A percentile compares a stretch with the other conserved stretches of the same genome.
phyloP scores from a whole-genome alignment of 805 yeast species.

The Cyberlindnera galapagoensis region DNA sequence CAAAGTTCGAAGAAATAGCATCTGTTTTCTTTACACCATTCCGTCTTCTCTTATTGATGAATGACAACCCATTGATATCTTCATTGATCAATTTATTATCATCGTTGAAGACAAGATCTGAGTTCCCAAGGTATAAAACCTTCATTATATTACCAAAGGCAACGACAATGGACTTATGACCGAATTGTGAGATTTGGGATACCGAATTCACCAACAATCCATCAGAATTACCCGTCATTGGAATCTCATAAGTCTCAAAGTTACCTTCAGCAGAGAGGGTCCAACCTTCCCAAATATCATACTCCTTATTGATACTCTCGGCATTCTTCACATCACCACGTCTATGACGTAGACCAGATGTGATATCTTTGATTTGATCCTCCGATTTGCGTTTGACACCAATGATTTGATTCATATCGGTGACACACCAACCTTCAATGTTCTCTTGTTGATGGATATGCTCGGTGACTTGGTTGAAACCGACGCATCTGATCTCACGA shows the following conservation, averaged over 20 bases:
- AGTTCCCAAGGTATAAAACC: conserved; percentile 69
- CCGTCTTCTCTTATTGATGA: conserved; percentile 45
- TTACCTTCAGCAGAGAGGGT: conserved; percentile 65
- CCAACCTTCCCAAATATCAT: conserved; percentile 74
- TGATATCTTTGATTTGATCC: conserved; percentile 14
- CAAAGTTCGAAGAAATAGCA: conserved; percentile 14
- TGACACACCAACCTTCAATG: conserved; percentile 74
- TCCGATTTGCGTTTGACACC: conserved; percentile 34
- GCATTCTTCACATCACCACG: conserved; percentile 6
- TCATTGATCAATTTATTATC: conserved; percentile 35
- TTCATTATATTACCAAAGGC: conserved; percentile 71
- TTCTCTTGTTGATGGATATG: conserved; percentile 58
- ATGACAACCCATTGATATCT: conserved; percentile 41
- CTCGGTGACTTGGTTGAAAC: conserved; percentile 71
- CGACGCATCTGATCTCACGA: conserved; percentile 83
- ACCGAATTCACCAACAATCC: conserved; percentile 48
- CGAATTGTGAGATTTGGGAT: conserved; percentile 62
- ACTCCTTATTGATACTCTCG: conserved; percentile 27
- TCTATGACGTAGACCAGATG: conserved; percentile 14
- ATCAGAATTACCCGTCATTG: conserved; percentile 33
- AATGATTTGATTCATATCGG: conserved; percentile 70
- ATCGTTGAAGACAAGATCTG: conserved; percentile 58
- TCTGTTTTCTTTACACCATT: conserved; percentile 16
- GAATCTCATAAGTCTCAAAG: conserved; percentile 52
- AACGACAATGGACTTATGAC: conserved; percentile 70